phyloP scores from a whole-genome alignment of 2,329 filamentous ascomycete genomes.

The Penicillium sp. region DNA sequence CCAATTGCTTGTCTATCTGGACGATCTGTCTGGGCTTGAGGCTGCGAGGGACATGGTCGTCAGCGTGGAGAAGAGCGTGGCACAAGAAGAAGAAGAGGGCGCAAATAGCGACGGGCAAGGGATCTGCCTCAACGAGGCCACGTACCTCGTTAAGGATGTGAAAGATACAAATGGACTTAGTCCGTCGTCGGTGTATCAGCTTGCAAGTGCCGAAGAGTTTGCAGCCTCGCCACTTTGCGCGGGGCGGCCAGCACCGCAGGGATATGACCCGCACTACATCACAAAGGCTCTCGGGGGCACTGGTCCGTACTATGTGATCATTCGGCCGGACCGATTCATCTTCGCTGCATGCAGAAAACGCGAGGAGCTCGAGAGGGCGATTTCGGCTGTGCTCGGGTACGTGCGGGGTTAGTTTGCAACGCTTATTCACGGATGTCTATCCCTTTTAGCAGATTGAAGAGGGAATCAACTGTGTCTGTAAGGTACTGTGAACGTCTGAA shows the following conservation, averaged over 20 bases:
- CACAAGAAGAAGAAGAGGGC: neutral
- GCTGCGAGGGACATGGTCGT: neutral
- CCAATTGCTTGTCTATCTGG: constrained; percentile 35
- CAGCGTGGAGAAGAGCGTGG: neutral
- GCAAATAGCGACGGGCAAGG: too few species aligned
- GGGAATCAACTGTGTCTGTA: too few species aligned
- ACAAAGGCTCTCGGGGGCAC: constrained; percentile 23
- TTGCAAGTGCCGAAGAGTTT: constrained; percentile 39
- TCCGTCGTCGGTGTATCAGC: constrained; percentile 20
- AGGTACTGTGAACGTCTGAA: too few species aligned
- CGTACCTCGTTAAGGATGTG: constrained; percentile 20
- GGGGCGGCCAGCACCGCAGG: constrained; percentile 33
- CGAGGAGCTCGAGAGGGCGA: constrained; percentile 26
- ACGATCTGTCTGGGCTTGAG: constrained; percentile 1
- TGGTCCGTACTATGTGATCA: constrained; percentile 31
- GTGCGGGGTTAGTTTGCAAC: neutral
- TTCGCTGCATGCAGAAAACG: constrained; percentile 36
- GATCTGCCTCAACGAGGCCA: constrained; percentile 5
- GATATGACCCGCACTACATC: constrained; percentile 35
- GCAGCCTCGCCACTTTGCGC: constrained; percentile 32
- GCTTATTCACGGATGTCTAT: too few species aligned
- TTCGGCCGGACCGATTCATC: constrained; percentile 41
- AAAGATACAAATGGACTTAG: neutral
- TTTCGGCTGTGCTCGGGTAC: neutral
- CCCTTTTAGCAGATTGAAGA: too few species aligned